phyloP scores from a whole-genome alignment of 176 grass and related monocot genomes.

The Lolium perenne region DNA sequence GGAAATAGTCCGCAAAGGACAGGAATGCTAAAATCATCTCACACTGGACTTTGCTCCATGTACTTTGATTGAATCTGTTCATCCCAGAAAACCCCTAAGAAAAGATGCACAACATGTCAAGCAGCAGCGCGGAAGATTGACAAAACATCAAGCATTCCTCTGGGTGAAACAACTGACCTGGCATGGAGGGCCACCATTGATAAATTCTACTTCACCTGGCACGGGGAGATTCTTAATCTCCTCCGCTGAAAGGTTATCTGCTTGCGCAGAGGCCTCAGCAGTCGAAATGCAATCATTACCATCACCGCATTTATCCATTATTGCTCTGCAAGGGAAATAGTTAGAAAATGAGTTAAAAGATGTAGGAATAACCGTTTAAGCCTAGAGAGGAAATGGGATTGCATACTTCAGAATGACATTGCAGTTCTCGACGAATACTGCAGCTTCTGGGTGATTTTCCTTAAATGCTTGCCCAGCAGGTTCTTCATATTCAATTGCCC shows the following conservation, averaged over 20 bases:
- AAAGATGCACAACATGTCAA: not conserved
- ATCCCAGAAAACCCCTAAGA: slow-evolving; percentile 75
- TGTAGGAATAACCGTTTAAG: not conserved
- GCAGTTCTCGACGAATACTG: slow-evolving; percentile 82
- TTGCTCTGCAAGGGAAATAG: slow-evolving; percentile 49
- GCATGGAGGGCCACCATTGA: slow-evolving; percentile 87
- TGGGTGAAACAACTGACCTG: slow-evolving; percentile 51
- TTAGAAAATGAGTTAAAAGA: not conserved
- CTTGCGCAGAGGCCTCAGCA: slow-evolving; percentile 56
- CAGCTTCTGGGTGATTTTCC: slow-evolving; percentile 72
- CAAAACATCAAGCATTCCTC: not conserved
- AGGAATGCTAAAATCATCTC: slow-evolving; percentile 85
- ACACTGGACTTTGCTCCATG: slow-evolving; percentile 89
- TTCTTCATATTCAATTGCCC: slow-evolving; percentile 84
- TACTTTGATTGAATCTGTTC: slow-evolving; percentile 75
- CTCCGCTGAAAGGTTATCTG: slow-evolving; percentile 55
- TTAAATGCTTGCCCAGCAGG: slow-evolving; percentile 79
- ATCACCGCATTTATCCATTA: slow-evolving; percentile 77
- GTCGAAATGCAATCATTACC: slow-evolving; percentile 64
- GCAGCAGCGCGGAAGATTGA: not conserved
- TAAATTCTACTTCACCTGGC: slow-evolving; percentile 79
- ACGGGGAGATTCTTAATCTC: slow-evolving; percentile 63
- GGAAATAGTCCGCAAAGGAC: slow-evolving; percentile 78
- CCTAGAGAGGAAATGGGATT: not conserved
- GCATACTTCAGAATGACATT: slow-evolving; percentile 74